Conservation (phyloP, 2,329 filamentous ascomycete species). For the Lecanicillium sp. region DNA sequence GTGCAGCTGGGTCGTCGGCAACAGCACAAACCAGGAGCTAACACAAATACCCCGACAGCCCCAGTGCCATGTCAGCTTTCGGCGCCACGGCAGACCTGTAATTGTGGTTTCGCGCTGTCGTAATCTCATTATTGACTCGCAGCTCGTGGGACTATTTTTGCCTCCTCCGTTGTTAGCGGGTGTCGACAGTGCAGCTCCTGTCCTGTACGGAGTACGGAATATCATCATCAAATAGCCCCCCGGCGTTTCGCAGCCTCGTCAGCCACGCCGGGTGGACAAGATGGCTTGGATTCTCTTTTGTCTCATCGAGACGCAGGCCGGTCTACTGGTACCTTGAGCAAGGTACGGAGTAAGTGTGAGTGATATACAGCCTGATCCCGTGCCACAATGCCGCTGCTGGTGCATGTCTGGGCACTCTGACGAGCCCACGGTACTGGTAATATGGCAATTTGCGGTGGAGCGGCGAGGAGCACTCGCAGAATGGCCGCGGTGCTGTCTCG, state of each 20-base stretch:
- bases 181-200: too few relatives aligned
- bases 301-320: too few relatives aligned
- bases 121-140: constrained; percentile 1
- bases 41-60: constrained; percentile 3
- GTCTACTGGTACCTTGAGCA: not conserved
- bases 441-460: constrained; percentile 4
- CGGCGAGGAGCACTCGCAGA: not conserved
- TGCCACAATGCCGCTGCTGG: constrained; percentile 10
- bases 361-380: constrained; percentile 3
- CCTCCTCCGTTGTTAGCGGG: too few relatives aligned
- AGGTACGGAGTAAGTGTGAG: too few relatives aligned
- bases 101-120: not conserved
- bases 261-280: too few relatives aligned
- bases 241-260: too few relatives aligned
- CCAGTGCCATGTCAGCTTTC: constrained; percentile 10
- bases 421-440: not conserved
- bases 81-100: constrained; percentile 1
- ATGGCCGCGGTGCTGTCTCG: too few relatives aligned
- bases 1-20: constrained; percentile 6
- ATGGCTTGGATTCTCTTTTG: too few relatives aligned
- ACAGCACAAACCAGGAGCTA: constrained; percentile 7
- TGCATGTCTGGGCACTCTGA: constrained; percentile 1
- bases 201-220: too few relatives aligned
- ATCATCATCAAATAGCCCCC: too few relatives aligned
- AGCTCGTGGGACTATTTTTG: too few relatives aligned